Base-by-base conservation (phyloP, 2,329 filamentous ascomycete species). In the Trichoderma oligosporum region DNA sequence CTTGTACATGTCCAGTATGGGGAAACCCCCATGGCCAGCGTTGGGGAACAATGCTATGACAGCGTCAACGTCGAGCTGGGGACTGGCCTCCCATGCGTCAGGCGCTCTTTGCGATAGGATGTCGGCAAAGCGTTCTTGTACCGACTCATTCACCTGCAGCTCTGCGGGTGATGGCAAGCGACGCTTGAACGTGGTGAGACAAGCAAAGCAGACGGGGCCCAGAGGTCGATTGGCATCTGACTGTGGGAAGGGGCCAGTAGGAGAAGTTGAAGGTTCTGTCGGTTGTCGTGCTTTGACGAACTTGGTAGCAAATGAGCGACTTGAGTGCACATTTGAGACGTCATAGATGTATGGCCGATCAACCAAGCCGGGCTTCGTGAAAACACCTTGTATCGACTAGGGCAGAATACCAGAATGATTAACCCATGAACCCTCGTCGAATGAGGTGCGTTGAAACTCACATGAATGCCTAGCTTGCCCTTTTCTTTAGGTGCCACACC, bases 351-450 rank as follows among this genome's bases (percentile, higher is more conserved):
- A 82, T 2, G 82, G 81, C 2, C 80, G 74, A 59, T 82, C 77
- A 1, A 65, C 58, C 4, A 71, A 65, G 4, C 78, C 81, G 0
- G 72, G 70, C 20, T 76, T 73, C 2, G 78, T 78, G 64, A 83
- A 84, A 63, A 76, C 80, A 7, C 80, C 81, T 62, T 82, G 78
- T 20, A 84, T 79, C 7, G 79, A 78, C 80, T 83, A 35, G 2
- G 4, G 12, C n/a, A 16, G 22, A 6, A 12, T 12, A 16, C 12
- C 8, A 3, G 5, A 5, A n/a, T n/a, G 27, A 11, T 36, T 25
- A n/a, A 7, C 2, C 33, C 24, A 16, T 29, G 4, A 7, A n/a
- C 11, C 3, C 12, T 18, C 11, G 6, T 7, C 4, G 25, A 22
- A 1, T 53, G 31, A 9, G 7, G 6, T 29, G 9, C n/a, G 22